Percentiles rank a stretch among this genome's conserved stretches.
These are phyloP conservation scores for Thraustochytrium sp. DNA, from an alignment of 352 stramenopile genomes.

Conservation along the genomic window DNA sequence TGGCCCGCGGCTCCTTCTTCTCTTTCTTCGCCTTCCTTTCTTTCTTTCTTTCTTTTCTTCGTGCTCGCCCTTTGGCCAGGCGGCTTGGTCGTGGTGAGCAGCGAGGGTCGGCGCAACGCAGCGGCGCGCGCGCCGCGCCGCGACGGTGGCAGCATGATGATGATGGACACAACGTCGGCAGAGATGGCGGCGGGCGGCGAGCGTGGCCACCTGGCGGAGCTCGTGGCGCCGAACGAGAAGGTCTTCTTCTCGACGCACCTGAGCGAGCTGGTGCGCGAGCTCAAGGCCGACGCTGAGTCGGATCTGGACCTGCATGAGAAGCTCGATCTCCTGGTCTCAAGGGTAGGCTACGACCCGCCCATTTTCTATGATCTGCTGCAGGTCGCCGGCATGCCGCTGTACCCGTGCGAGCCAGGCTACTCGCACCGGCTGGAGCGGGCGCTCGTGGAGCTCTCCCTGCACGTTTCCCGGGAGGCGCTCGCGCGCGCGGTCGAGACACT, in stretches of 20 bases:
- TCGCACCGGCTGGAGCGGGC: neutral
- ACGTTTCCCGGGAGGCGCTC: neutral
- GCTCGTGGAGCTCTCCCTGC: neutral
- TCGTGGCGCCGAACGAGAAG: neutral
- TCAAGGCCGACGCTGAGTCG: neutral
- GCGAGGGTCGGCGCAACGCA: too few species aligned
- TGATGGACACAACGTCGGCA: too few species aligned
- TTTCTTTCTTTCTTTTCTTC: too few species aligned
- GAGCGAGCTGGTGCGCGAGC: neutral
- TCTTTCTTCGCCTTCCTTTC: too few species aligned
- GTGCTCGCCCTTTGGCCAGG: too few species aligned
- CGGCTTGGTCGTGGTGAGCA: too few species aligned
- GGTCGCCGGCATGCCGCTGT: neutral
- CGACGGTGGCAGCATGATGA: too few species aligned
- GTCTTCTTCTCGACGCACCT: neutral
- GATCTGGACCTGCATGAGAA: too few species aligned
- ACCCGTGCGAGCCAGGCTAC: neutral
- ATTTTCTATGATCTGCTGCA: conserved; percentile 22
- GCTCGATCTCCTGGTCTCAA: neutral
- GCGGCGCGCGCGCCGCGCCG: too few species aligned
- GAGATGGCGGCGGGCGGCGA: too few species aligned
- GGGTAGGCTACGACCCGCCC: neutral
- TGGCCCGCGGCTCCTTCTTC: too few species aligned
- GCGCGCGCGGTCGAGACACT: neutral
- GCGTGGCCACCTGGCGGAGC: neutral